Percentiles rank a stretch among this genome's conserved stretches.
Conservation (phyloP, 1,139 yeast species). For the Diutina ranongensis region DNA sequence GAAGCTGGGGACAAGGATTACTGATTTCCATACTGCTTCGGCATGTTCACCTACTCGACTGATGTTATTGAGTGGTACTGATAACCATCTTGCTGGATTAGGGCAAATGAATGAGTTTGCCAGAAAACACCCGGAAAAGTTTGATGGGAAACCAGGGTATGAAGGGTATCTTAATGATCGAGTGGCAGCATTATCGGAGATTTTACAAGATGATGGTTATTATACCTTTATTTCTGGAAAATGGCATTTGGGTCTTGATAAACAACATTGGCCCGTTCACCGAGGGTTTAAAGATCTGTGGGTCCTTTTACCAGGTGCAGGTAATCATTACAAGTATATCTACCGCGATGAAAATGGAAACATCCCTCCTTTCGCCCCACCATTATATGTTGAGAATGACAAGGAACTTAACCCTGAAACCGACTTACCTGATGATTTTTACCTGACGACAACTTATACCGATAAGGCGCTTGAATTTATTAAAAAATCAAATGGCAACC, state of each 20-base stretch:
- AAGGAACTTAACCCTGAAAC: constrained; percentile 20
- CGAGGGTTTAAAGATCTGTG: constrained; percentile 43
- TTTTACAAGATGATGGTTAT: constrained; percentile 36
- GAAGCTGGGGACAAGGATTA: constrained; percentile 31
- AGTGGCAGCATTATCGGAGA: constrained; percentile 44
- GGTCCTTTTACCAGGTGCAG: constrained; percentile 45
- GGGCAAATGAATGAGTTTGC: constrained; percentile 50
- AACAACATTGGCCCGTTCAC: constrained; percentile 38
- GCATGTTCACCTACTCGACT: constrained; percentile 59
- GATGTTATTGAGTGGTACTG: constrained; percentile 51
- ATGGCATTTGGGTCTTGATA: constrained; percentile 44
- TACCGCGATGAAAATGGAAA: constrained; percentile 21
- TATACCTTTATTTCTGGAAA: constrained; percentile 41
- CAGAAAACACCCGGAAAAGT: constrained; percentile 22
- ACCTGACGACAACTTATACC: constrained; percentile 35
- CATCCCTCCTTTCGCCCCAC: constrained; percentile 18
- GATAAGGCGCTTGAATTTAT: constrained; percentile 29
- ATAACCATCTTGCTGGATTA: constrained; percentile 49
- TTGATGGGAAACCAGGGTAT: constrained; percentile 41
- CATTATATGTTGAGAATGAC: constrained; percentile 28
- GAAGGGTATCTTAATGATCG: constrained; percentile 43
- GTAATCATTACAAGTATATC: constrained; percentile 42
- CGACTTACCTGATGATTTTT: constrained; percentile 33
- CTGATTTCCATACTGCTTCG: constrained; percentile 53
- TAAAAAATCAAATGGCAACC: constrained; percentile 23